Conservation (phyloP, 306 rosid genomes). For the Prosopis cineraria region DNA sequence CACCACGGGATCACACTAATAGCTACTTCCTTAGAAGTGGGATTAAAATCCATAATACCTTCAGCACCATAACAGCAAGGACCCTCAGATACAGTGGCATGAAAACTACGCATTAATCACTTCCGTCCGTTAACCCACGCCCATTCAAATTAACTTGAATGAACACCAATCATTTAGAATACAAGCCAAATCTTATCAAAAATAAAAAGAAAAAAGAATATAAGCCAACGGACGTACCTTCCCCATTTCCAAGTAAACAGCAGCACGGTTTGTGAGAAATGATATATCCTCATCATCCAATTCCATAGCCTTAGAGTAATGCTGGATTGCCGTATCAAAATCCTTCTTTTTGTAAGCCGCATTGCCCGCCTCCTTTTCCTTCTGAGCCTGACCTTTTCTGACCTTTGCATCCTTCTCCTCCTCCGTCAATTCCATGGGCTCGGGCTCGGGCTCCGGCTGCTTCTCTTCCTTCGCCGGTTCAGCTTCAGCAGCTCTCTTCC, state of each 20-base stretch:
- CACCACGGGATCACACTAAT: neutral
- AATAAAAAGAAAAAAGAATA: too few species aligned
- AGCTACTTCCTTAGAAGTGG: neutral
- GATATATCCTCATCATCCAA: slow-evolving; percentile 87
- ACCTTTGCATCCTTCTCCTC: slow-evolving; percentile 60
- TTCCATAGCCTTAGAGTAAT: slow-evolving; percentile 80
- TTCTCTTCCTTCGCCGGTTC: slow-evolving; percentile 51
- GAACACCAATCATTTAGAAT: neutral
- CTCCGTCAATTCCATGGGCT: slow-evolving; percentile 51
- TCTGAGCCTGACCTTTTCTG: slow-evolving; percentile 69
- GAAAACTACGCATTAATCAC: neutral
- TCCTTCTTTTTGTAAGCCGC: slow-evolving; percentile 93
- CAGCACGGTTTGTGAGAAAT: slow-evolving; percentile 80
- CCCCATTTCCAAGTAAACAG: slow-evolving; percentile 91
- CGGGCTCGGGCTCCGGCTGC: slow-evolving; percentile 49
- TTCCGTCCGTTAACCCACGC: neutral
- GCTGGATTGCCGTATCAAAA: slow-evolving; percentile 77
- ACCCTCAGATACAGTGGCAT: neutral
- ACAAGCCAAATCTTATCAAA: neutral
- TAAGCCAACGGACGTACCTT: slow-evolving; percentile 49
- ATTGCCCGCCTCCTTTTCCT: slow-evolving; percentile 90
- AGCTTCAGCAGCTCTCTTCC: slow-evolving; percentile 61
- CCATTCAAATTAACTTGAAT: neutral
- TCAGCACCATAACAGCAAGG: neutral
- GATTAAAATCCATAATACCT: neutral